phyloP scores from a whole-genome alignment of 2,329 filamentous ascomycete species.

The Cytospora leucostoma region DNA sequence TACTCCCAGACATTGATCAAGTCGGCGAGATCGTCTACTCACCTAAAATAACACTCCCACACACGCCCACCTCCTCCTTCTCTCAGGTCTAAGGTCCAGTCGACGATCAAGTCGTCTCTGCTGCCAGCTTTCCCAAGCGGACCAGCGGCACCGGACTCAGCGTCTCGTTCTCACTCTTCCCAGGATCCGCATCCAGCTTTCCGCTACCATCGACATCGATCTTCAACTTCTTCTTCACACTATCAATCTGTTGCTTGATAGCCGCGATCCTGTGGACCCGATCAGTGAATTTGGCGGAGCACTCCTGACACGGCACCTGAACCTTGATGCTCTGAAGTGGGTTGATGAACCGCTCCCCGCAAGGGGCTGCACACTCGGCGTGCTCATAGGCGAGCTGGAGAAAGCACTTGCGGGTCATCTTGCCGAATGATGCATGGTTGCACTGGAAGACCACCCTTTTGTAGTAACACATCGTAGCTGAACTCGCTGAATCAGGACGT shows the following conservation, averaged over 20 bases:
- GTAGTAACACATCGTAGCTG: slow-evolving; percentile 31
- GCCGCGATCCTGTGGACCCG: slow-evolving; percentile 14
- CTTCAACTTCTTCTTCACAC: slow-evolving; percentile 25
- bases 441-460: slow-evolving; percentile 30
- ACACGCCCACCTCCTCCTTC: not conserved
- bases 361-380: slow-evolving; percentile 26
- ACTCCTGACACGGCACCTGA: slow-evolving; percentile 27
- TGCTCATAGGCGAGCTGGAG: slow-evolving; percentile 27
- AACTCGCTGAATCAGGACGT: not conserved
- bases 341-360: slow-evolving; percentile 29
- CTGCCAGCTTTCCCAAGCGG: not conserved
- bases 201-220: not conserved
- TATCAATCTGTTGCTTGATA: slow-evolving; percentile 28
- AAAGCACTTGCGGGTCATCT: slow-evolving; percentile 26
- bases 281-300: slow-evolving; percentile 4
- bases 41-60: not conserved
- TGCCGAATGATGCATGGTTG: slow-evolving; percentile 27
- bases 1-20: not conserved
- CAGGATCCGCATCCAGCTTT: slow-evolving; percentile 1
- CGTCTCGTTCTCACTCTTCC: not conserved
- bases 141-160: slow-evolving; percentile 6
- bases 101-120: not conserved
- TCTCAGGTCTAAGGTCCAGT: not conserved
- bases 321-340: slow-evolving; percentile 27
- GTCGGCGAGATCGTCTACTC: not conserved